A percentile compares a stretch with the other conserved stretches of the same genome.
Evolutionary conservation across 2,329 filamentous ascomycete genomes (phyloP).

Genomic region (Ophiocordyceps camponoti-saundersi): DNA sequence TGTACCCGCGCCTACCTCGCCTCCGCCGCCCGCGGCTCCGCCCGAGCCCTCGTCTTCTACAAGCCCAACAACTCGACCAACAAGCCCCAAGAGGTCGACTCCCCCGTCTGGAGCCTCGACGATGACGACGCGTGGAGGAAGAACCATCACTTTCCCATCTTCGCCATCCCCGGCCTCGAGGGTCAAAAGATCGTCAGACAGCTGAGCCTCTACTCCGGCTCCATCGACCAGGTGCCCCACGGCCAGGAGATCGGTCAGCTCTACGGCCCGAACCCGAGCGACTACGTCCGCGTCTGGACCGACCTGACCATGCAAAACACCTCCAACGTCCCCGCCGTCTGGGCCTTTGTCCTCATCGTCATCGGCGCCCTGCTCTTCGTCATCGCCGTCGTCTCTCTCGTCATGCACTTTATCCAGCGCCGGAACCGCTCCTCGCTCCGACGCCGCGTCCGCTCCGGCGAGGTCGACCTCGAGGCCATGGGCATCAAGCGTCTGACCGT

Average conservation of each 20-base stretch:
- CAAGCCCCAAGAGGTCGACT: slow-evolving; percentile 48
- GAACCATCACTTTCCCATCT: slow-evolving; percentile 61
- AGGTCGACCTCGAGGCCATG: slow-evolving; percentile 72
- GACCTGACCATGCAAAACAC: slow-evolving; percentile 30
- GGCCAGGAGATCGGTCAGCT: slow-evolving; percentile 36
- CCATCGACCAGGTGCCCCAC: slow-evolving; percentile 43
- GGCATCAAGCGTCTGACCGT: slow-evolving; percentile 73
- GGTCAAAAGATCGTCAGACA: slow-evolving; percentile 55
- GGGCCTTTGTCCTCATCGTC: slow-evolving; percentile 62
- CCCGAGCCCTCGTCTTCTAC: slow-evolving; percentile 49
- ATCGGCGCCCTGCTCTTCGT: slow-evolving; percentile 54
- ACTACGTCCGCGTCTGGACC: slow-evolving; percentile 45
- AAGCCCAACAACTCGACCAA: slow-evolving; percentile 34
- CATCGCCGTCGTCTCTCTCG: slow-evolving; percentile 46
- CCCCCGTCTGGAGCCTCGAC: slow-evolving; percentile 51
- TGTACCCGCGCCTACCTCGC: slow-evolving; percentile 62
- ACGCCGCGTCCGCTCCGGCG: slow-evolving; percentile 55
- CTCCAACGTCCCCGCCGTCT: slow-evolving; percentile 50
- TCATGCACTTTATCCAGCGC: slow-evolving; percentile 65
- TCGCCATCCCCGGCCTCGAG: slow-evolving; percentile 54
- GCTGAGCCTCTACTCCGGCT: slow-evolving; percentile 62
- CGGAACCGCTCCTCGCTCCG: slow-evolving; percentile 50
- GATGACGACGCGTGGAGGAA: slow-evolving; percentile 57
- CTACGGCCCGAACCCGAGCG: slow-evolving; percentile 36
- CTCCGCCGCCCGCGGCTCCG: slow-evolving; percentile 37